Conservation (phyloP, 768 basidiomycete genomes). For the Serpula lacrymans region DNA sequence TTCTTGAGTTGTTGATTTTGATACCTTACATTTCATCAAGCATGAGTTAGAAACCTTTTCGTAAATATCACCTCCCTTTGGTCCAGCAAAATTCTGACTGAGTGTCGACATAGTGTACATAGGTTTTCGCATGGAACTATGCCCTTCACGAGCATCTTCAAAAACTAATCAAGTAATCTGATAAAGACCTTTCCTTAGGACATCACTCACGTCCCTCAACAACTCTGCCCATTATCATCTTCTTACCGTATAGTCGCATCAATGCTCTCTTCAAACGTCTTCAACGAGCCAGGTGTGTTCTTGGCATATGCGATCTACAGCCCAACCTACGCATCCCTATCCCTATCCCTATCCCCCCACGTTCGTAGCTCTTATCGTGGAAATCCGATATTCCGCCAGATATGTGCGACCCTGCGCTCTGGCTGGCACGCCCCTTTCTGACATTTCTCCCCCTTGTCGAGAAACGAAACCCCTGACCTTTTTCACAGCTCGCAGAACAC, state of each 20-base stretch:
- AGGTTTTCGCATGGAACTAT: conserved; percentile 95
- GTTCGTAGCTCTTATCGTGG: conserved; percentile 61
- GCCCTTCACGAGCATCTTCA: conserved; percentile 82
- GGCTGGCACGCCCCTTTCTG: conserved; percentile 56
- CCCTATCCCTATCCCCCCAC: conserved; percentile 57
- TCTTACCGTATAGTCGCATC: conserved; percentile 51
- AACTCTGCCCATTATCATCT: conserved; percentile 92
- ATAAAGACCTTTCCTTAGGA: no score
- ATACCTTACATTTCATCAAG: conserved; percentile 86
- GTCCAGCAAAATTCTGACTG: background rate
- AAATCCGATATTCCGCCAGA: conserved; percentile 63
- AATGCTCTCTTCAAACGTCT: conserved; percentile 1
- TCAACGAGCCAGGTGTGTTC: conserved; percentile 54
- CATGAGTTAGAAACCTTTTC: conserved; percentile 91
- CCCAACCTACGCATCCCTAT: conserved; percentile 73
- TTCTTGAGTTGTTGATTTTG: conserved; percentile 69
- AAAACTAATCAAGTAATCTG: conserved; percentile 73
- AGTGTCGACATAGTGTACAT: conserved; percentile 80
- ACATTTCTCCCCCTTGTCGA: no score
- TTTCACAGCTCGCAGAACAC: conserved; percentile 70
- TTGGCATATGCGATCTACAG: conserved; percentile 82
- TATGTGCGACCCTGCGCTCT: conserved; percentile 63
- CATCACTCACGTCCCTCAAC: conserved; percentile 7
- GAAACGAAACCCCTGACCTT: no score
- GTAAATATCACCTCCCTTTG: conserved; percentile 40